These are phyloP conservation scores for Pelargonium nanum DNA, from an alignment of 345 rosid species.

Conservation along the genomic window DNA sequence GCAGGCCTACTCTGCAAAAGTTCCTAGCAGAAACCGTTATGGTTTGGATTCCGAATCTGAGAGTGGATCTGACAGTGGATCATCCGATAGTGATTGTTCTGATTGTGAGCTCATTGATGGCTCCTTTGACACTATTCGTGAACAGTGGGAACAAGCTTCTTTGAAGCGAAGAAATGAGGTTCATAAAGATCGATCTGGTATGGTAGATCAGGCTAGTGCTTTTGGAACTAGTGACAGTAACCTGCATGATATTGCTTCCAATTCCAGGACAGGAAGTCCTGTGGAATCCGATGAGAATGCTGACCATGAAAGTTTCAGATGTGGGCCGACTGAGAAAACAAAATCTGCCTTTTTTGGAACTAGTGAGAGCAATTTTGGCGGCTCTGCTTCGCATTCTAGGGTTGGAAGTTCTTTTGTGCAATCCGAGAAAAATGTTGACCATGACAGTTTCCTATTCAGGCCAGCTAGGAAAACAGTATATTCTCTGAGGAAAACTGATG, in stretches of 20 bases:
- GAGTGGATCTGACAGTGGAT: slow-evolving; percentile 21
- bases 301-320: neutral
- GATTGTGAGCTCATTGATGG: slow-evolving; percentile 70
- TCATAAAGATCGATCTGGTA: slow-evolving; percentile 19
- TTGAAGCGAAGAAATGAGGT: slow-evolving; percentile 25
- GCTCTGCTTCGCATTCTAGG: slow-evolving; percentile 12
- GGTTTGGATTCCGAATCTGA: slow-evolving; percentile 39
- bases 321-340: slow-evolving; percentile 15
- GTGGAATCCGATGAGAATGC: slow-evolving; percentile 15
- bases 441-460: slow-evolving; percentile 1
- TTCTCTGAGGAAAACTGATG: no score
- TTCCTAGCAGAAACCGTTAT: slow-evolving; percentile 23
- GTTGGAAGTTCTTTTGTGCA: slow-evolving; percentile 9
- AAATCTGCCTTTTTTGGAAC: slow-evolving; percentile 14
- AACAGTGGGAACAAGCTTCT: slow-evolving; percentile 59
- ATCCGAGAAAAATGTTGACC: slow-evolving; percentile 4
- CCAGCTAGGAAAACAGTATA: slow-evolving; percentile 1
- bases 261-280: slow-evolving; percentile 14
- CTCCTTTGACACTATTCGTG: slow-evolving; percentile 39
- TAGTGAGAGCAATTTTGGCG: slow-evolving; percentile 12
- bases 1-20: slow-evolving; percentile 17
- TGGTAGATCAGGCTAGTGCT: slow-evolving; percentile 20
- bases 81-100: slow-evolving; percentile 39
- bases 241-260: slow-evolving; percentile 10
- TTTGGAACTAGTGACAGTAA: slow-evolving; percentile 13